These are phyloP conservation scores for Eucalyptus erythrocorys DNA, from an alignment of 345 rosid genomes.

Conservation along the genomic window DNA sequence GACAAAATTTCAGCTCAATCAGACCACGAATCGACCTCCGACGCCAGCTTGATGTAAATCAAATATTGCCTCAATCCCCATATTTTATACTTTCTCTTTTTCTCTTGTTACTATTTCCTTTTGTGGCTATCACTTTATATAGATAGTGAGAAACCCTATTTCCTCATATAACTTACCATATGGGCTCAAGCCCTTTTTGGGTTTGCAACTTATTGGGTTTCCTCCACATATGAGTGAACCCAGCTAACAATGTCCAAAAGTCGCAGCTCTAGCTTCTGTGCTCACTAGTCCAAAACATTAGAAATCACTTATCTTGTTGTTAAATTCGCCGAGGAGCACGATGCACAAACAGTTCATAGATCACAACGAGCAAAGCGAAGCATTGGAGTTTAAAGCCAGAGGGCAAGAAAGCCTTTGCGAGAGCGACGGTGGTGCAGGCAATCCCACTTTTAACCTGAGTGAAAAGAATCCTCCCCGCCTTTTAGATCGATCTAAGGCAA, in stretches of 20 bases:
- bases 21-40: no score
- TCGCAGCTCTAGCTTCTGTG: conserved; percentile 60
- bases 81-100: no score
- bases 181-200: no score
- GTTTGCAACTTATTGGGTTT: no score
- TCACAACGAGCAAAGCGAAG: neutral
- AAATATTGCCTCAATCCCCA: no score
- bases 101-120: no score
- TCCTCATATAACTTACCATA: no score
- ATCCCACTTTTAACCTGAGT: conserved; percentile 71
- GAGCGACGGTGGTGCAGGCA: conserved; percentile 65
- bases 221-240: no score
- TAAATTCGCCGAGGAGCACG: neutral
- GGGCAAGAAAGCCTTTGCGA: conserved; percentile 80
- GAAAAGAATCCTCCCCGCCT: conserved; percentile 93
- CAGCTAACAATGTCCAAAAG: conserved; percentile 65
- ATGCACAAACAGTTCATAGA: neutral
- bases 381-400: conserved; percentile 29
- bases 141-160: no score
- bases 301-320: neutral
- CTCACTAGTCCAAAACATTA: conserved; percentile 64
- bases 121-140: no score
- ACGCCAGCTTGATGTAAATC: no score
- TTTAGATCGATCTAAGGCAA: conserved; percentile 14
- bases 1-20: no score